Conservation (phyloP, 345 rosid genomes). For the Fremontodendron californicum region DNA sequence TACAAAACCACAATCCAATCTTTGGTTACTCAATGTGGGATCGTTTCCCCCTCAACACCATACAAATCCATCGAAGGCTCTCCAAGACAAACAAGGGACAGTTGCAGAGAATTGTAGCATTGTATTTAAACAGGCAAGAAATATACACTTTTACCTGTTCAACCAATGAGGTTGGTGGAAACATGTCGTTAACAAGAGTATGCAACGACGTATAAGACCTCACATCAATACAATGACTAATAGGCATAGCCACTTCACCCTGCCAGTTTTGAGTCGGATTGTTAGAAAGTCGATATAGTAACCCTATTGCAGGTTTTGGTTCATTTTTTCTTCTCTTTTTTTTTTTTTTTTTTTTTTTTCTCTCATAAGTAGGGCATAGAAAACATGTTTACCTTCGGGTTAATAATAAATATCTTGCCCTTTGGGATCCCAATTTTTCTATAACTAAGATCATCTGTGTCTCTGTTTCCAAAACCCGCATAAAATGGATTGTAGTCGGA, state of each 20-base stretch:
- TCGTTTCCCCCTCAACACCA: too few relatives aligned
- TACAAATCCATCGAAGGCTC: too few relatives aligned
- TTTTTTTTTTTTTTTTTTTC: too few relatives aligned
- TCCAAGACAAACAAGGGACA: neutral
- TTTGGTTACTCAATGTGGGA: too few relatives aligned
- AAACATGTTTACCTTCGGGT: constrained; percentile 68
- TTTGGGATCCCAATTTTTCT: constrained; percentile 85
- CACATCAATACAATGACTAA: constrained; percentile 66
- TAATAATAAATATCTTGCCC: constrained; percentile 90
- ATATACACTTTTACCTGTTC: constrained; percentile 57
- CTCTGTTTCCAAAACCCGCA: constrained; percentile 90
- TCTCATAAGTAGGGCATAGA: neutral
- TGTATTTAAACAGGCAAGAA: neutral
- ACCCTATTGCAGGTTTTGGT: neutral
- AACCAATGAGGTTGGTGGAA: constrained; percentile 72
- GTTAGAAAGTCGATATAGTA: neutral
- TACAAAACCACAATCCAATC: too few relatives aligned
- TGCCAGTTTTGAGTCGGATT: constrained; percentile 19
- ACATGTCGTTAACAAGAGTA: constrained; percentile 89
- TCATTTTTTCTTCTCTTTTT: neutral
- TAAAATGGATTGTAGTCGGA: constrained; percentile 86
- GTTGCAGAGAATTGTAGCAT: neutral
- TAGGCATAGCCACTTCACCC: constrained; percentile 95
- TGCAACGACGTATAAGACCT: constrained; percentile 85
- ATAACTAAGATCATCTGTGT: constrained; percentile 90